Evolutionary conservation across 768 basidiomycete species (phyloP).

Genomic region (Russula sp.): DNA sequence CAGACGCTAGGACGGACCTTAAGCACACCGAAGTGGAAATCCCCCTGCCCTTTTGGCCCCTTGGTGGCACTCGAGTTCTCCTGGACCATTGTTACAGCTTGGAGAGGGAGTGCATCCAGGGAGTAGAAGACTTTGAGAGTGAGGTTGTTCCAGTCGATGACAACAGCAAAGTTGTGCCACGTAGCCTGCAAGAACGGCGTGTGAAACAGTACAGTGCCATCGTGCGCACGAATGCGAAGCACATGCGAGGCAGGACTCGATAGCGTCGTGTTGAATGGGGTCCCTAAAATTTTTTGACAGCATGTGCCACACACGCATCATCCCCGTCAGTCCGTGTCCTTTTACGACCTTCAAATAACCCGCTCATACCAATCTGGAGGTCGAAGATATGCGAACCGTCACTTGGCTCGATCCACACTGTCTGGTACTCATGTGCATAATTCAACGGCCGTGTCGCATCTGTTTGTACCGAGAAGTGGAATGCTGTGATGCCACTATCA

Average conservation of each 20-base stretch:
- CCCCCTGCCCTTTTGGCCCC: conserved; percentile 45
- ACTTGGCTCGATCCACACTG: conserved; percentile 53
- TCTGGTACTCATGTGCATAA: conserved; percentile 52
- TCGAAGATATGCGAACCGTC: conserved; percentile 57
- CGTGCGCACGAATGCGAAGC: conserved; percentile 52
- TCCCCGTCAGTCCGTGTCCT: neutral
- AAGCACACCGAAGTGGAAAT: conserved; percentile 54
- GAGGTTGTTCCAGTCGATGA: conserved; percentile 46
- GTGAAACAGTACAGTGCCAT: conserved; percentile 42
- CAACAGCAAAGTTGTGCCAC: conserved; percentile 59
- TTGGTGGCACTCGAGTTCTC: conserved; percentile 35
- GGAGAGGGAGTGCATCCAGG: conserved; percentile 31
- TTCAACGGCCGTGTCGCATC: conserved; percentile 41
- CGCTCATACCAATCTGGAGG: conserved; percentile 35
- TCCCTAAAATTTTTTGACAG: conserved; percentile 40
- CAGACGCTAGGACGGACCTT: conserved; percentile 35
- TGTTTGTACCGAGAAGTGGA: conserved; percentile 43
- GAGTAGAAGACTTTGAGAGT: conserved; percentile 51
- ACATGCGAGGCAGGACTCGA: conserved; percentile 38
- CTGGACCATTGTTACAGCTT: conserved; percentile 36
- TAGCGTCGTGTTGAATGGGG: conserved; percentile 48
- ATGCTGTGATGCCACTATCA: conserved; percentile 39
- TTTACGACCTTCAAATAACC: neutral
- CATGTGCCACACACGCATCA: neutral
- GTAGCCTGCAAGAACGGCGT: conserved; percentile 35